Percentiles rank a stretch among this genome's conserved stretches.
phyloP scores from a whole-genome alignment of 2,329 filamentous ascomycete genomes.

The Aspergillus sp. region DNA sequence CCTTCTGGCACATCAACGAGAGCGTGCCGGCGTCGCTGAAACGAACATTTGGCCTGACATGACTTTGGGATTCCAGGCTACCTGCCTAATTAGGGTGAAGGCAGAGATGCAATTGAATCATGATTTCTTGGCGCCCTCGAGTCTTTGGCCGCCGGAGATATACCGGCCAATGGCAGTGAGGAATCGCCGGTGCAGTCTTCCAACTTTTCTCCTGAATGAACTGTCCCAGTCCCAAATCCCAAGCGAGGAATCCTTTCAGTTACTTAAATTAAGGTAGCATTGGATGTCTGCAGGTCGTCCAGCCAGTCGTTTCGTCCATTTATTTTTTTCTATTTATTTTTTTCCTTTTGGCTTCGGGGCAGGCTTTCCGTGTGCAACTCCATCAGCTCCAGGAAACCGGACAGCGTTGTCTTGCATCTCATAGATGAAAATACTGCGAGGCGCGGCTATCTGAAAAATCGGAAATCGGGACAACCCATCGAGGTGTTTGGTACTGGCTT shows the following conservation, averaged over 20 bases:
- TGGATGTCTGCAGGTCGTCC: neutral
- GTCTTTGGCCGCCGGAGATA: neutral
- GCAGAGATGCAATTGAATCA: conserved; percentile 1
- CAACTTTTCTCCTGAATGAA: neutral
- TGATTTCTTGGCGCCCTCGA: conserved; percentile 6
- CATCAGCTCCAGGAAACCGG: too few relatives aligned
- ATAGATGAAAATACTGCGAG: neutral
- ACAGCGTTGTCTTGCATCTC: neutral
- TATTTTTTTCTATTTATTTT: neutral
- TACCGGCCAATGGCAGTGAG: neutral
- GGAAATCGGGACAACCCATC: neutral
- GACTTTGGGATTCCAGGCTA: neutral
- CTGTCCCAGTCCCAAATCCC: neutral
- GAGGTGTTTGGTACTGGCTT: neutral
- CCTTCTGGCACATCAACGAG: too few relatives aligned
- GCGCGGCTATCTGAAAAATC: conserved; percentile 1
- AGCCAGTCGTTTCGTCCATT: neutral
- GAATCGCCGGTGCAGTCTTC: too few relatives aligned
- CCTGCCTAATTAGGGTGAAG: neutral
- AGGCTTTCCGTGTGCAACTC: too few relatives aligned
- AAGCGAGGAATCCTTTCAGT: neutral
- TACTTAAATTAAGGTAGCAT: neutral
- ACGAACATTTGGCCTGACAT: neutral
- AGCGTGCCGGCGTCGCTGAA: too few relatives aligned
- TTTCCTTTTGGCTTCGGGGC: too few relatives aligned